Percentiles rank a stretch among this genome's conserved stretches.
Evolutionary conservation across 108 stramenopile species (phyloP).

Genomic region (Pseudonitzschia multiseries): DNA sequence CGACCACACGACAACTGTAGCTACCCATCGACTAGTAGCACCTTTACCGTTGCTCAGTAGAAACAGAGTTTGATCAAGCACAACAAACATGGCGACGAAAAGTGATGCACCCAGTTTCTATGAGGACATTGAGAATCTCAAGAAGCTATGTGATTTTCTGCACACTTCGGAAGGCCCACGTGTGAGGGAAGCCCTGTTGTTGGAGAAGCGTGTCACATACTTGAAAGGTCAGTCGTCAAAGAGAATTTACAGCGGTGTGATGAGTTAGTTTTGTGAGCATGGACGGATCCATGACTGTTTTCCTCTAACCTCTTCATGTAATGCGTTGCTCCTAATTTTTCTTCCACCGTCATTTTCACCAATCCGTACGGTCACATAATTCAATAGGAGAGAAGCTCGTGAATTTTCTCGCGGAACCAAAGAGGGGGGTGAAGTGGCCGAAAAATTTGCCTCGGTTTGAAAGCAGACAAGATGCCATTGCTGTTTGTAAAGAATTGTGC

Average conservation of each 20-base stretch:
- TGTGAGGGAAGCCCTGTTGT: conserved; percentile 87
- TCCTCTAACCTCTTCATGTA: not conserved
- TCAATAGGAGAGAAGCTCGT: conserved; percentile 90
- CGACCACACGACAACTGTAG: not conserved
- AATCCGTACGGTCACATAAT: not conserved
- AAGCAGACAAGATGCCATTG: conserved; percentile 79
- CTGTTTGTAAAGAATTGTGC: conserved; percentile 85
- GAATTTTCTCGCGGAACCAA: conserved; percentile 90
- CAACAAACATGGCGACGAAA: conserved; percentile 19
- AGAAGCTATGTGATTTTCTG: conserved; percentile 86
- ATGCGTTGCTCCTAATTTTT: not conserved
- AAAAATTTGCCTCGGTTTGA: conserved; percentile 81
- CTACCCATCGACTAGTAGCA: not conserved
- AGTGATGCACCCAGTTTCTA: conserved; percentile 49
- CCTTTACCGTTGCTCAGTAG: not conserved
- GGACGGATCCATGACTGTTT: not conserved
- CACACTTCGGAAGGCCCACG: conserved; percentile 76
- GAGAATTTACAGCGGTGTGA: no score
- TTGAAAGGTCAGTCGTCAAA: conserved; percentile 84
- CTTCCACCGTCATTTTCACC: not conserved
- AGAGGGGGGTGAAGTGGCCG: conserved; percentile 91
- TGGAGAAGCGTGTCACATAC: conserved; percentile 96
- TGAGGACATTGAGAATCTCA: conserved; percentile 75
- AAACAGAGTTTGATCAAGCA: not conserved
- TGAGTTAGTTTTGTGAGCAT: not conserved